Evolutionary conservation across 257 asterid genomes (phyloP), one percentile per base, ranked within the genome.

Genomic region (Solanum chiquidenum): DNA sequence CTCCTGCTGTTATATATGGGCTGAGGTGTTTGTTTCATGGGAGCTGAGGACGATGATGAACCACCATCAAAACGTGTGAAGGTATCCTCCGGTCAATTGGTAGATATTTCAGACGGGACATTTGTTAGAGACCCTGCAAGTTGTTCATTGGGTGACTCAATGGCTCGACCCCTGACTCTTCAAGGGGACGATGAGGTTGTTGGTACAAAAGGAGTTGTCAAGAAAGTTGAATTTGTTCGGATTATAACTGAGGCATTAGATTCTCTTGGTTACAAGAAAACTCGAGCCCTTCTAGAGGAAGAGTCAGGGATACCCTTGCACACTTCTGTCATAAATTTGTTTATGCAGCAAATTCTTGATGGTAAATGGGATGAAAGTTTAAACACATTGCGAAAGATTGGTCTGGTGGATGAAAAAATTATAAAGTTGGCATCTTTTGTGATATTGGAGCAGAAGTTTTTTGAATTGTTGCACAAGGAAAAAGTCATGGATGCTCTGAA

Each of bases 361-460:
- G 98, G 98, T 75, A 91, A 93, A 90, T 95, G 98, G 98, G 96
- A 94, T 90, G 96, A 94, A 86, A 92, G 98, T 88, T 92, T 95
- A 37, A 89, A 90, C 16, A 89, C 92, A 77, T 90, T 95, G 66
- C 92, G 55, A 87, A 85, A 91, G 89, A 87, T 94, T 87, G 95
- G 93, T 86, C 87, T 89, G 84, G 69, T 82, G 77, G 98, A 95
- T 85, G 97, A 92, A 89, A 86, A 88, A 42, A 35, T 91, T 33
- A 84, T 92, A 55, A 93, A 93, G 91, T 86, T 88, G 88, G 98
- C 97, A 87, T 94, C 98, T 62, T 93, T 92, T 90, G 90, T 91
- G 62, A 94, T 95, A 87, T 91, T 94, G 90, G 98, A 95, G 95
- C 98, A 94, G 93, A 95, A 95, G 88, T 94, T 94, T 88, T 90